A percentile compares a stretch with the other conserved stretches of the same genome.
phyloP scores from a whole-genome alignment of 495 filamentous ascomycete genomes.

The Parachaetomium inaequale region DNA sequence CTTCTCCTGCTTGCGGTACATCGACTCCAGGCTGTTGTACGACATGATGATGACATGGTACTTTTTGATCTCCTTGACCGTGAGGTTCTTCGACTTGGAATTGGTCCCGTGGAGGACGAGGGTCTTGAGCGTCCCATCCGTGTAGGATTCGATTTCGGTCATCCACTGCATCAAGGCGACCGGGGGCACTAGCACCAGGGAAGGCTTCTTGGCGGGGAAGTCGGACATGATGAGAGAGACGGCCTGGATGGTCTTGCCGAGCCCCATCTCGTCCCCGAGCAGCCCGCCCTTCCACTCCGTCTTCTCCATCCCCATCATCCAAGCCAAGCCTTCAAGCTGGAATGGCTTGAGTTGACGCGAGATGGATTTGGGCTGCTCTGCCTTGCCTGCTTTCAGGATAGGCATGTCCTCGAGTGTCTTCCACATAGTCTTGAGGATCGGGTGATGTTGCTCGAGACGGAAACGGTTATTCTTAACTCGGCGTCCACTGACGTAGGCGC shows the following conservation, averaged over 20 bases:
- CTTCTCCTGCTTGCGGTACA: slow-evolving; percentile 87
- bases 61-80: slow-evolving; percentile 65
- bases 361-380: slow-evolving; percentile 74
- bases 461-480: slow-evolving; percentile 25
- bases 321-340: slow-evolving; percentile 87
- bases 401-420: slow-evolving; percentile 63
- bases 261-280: slow-evolving; percentile 94
- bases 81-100: slow-evolving; percentile 69
- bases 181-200: slow-evolving; percentile 86
- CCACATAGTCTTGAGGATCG: slow-evolving; percentile 80
- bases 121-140: slow-evolving; percentile 81
- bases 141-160: slow-evolving; percentile 88
- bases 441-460: slow-evolving; percentile 69
- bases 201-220: slow-evolving; percentile 74
- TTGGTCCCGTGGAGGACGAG: slow-evolving; percentile 88
- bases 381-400: slow-evolving; percentile 59
- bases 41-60: slow-evolving; percentile 96
- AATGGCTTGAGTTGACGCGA: slow-evolving; percentile 81
- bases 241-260: slow-evolving; percentile 97
- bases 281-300: slow-evolving; percentile 82
- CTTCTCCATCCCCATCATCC: slow-evolving; percentile 88
- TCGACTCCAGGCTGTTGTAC: slow-evolving; percentile 87
- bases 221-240: slow-evolving; percentile 98
- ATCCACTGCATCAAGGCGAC: slow-evolving; percentile 98
- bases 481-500: slow-evolving; percentile 22